Evolutionary conservation across 2,329 filamentous ascomycete genomes (phyloP).

Genomic region (Albifimbria verrucaria): DNA sequence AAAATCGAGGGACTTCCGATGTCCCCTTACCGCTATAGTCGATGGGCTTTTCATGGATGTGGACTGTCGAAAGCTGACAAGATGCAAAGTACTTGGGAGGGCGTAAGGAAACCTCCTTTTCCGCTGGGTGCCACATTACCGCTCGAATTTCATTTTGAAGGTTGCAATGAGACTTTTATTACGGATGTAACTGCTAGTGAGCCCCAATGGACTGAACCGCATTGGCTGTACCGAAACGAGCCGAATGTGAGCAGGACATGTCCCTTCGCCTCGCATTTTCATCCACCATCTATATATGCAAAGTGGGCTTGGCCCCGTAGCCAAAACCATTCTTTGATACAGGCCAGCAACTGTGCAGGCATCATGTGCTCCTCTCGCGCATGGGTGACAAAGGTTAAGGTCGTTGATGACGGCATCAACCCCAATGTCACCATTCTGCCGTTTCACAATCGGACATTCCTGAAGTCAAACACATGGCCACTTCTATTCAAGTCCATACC

Average conservation of each 20-base stretch:
- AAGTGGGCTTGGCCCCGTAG: no score
- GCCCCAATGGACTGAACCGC: no score
- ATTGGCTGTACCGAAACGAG: no score
- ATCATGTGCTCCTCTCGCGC: not conserved
- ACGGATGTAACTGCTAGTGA: no score
- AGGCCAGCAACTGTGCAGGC: not conserved
- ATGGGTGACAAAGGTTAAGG: not conserved
- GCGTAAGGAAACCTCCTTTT: no score
- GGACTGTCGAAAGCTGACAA: not conserved
- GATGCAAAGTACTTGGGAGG: not conserved
- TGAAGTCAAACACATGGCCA: not conserved
- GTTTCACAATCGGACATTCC: not conserved
- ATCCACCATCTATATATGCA: no score
- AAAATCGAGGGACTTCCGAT: not conserved
- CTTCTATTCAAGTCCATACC: not conserved
- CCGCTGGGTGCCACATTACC: no score
- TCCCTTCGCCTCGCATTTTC: no score
- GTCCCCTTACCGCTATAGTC: not conserved
- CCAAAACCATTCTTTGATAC: not conserved
- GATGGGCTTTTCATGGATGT: constrained; percentile 1
- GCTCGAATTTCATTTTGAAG: no score
- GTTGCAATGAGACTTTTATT: no score
- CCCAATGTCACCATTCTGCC: not conserved
- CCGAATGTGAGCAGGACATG: no score
- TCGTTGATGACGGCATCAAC: not conserved